A percentile compares a stretch with the other conserved stretches of the same genome.
Evolutionary conservation across 1,139 yeast species (phyloP).

Genomic region (Blastobotrys persicus): DNA sequence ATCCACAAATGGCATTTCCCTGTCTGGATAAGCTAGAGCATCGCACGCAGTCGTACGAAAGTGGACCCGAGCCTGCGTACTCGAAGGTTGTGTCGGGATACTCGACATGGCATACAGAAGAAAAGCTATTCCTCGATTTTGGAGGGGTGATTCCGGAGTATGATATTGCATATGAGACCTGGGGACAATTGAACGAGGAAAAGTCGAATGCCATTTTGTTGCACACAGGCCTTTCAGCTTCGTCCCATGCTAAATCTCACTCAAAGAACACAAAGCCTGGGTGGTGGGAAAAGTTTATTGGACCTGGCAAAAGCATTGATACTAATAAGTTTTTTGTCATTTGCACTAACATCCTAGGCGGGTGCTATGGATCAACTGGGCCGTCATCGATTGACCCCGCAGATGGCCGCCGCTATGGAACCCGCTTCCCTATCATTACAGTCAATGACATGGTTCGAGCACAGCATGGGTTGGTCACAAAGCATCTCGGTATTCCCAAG

Average conservation of each 20-base stretch:
- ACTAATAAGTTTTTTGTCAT: constrained; percentile 77
- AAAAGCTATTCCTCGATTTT: constrained; percentile 70
- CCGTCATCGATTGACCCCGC: constrained; percentile 82
- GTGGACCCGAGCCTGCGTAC: constrained; percentile 86
- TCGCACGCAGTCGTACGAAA: constrained; percentile 51
- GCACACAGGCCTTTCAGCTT: constrained; percentile 91
- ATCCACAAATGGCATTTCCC: constrained; percentile 75
- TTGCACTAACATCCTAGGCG: constrained; percentile 90
- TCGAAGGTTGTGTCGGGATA: constrained; percentile 69
- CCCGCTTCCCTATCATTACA: constrained; percentile 82
- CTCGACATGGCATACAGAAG: constrained; percentile 50
- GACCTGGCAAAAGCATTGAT: constrained; percentile 76
- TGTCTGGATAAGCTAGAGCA: constrained; percentile 77
- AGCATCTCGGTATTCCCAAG: constrained; percentile 59
- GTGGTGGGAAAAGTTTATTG: constrained; percentile 96
- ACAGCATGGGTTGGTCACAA: constrained; percentile 64
- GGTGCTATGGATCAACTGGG: constrained; percentile 94
- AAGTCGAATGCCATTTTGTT: constrained; percentile 71
- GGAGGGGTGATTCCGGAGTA: constrained; percentile 77
- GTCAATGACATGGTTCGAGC: constrained; percentile 90
- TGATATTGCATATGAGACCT: constrained; percentile 84
- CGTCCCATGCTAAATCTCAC: constrained; percentile 92
- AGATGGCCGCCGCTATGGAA: constrained; percentile 69
- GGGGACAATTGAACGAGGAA: constrained; percentile 70
- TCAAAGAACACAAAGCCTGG: constrained; percentile 68